phyloP scores from a whole-genome alignment of 2,329 filamentous ascomycete species.

The Aureobasidium sp. region DNA sequence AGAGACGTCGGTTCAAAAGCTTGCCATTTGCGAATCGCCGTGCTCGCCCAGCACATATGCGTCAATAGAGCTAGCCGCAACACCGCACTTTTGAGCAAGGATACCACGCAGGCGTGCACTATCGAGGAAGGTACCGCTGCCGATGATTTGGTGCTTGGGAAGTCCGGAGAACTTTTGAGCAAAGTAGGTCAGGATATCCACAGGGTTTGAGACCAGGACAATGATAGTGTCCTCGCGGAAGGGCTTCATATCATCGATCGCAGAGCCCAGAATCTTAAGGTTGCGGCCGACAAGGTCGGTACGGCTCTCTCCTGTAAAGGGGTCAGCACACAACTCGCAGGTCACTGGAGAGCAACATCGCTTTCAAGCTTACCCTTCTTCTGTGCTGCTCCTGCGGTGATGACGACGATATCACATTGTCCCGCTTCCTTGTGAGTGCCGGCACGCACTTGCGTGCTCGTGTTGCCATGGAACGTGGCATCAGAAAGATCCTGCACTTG shows the following conservation, averaged over 20 bases:
- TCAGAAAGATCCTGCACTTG: conserved; percentile 47
- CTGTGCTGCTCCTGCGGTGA: conserved; percentile 47
- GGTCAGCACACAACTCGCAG: not conserved
- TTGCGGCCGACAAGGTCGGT: conserved; percentile 41
- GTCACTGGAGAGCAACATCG: not conserved
- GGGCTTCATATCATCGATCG: conserved; percentile 41
- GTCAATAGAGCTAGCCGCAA: conserved; percentile 31
- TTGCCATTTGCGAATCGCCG: conserved; percentile 39
- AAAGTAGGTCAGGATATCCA: conserved; percentile 46
- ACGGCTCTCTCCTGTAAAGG: conserved; percentile 30
- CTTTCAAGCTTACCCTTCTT: conserved; percentile 25
- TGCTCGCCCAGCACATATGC: conserved; percentile 43
- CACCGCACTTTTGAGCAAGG: conserved; percentile 31
- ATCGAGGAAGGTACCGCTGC: conserved; percentile 46
- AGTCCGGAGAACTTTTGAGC: conserved; percentile 40
- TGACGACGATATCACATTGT: conserved; percentile 46
- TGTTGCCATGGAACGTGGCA: conserved; percentile 38
- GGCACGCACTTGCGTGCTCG: conserved; percentile 35
- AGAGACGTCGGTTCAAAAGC: not conserved
- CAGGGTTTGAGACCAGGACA: conserved; percentile 46
- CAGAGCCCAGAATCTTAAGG: conserved; percentile 38
- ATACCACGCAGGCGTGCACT: conserved; percentile 41
- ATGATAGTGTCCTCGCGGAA: conserved; percentile 41
- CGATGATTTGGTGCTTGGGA: conserved; percentile 42
- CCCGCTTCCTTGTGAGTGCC: conserved; percentile 41